Evolutionary conservation across 805 yeast genomes (phyloP).

Genomic region (Monosporozyma siamensis): DNA sequence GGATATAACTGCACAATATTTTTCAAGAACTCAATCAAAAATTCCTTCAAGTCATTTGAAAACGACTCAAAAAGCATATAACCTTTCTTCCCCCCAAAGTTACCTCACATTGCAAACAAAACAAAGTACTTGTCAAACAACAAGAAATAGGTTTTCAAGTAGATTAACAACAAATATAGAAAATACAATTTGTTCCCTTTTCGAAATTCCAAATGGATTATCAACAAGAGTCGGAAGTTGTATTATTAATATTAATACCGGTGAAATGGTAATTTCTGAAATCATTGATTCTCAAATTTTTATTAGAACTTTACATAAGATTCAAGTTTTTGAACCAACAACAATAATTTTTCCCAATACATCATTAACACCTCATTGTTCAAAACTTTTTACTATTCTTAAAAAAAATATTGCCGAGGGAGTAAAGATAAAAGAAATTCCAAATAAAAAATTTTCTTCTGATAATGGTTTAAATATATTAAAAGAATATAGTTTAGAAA

Average conservation of each 20-base stretch:
- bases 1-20: not conserved
- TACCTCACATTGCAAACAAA: not conserved
- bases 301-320: constrained; percentile 36
- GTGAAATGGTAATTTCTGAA: constrained; percentile 31
- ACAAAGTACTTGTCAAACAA: not conserved
- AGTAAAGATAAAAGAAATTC: constrained; percentile 20
- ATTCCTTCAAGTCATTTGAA: no score
- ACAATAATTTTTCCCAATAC: constrained; percentile 31
- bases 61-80: not conserved
- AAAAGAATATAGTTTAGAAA: constrained; percentile 14
- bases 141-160: not conserved
- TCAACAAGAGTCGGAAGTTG: constrained; percentile 33
- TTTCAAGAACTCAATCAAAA: no score
- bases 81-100: not conserved
- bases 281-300: constrained; percentile 39
- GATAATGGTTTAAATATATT: constrained; percentile 21
- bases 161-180: constrained; percentile 2
- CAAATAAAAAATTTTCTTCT: constrained; percentile 21
- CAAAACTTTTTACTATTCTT: constrained; percentile 32
- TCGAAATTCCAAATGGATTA: constrained; percentile 21
- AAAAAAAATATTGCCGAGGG: constrained; percentile 24
- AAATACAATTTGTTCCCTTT: constrained; percentile 23
- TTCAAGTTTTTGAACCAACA: constrained; percentile 29
- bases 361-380: constrained; percentile 20
- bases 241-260: constrained; percentile 32